These are phyloP conservation scores for Colletotrichum liriopes DNA, from an alignment of 2,329 filamentous ascomycete species.

Conservation along the genomic window DNA sequence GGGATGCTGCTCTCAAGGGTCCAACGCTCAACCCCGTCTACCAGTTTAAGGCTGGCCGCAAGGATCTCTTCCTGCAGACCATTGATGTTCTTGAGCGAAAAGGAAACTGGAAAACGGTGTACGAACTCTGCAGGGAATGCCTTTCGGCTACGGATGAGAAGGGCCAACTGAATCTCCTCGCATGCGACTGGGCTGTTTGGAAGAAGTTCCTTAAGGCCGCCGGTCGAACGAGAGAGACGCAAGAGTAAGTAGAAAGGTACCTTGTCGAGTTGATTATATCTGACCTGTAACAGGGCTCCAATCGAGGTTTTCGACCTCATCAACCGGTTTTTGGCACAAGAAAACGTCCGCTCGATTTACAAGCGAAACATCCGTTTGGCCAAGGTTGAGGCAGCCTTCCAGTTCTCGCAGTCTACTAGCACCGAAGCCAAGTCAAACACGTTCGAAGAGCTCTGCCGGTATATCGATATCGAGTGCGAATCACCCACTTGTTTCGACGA, in stretches of 20 bases:
- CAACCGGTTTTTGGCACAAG: conserved; percentile 30
- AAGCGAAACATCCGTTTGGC: conserved; percentile 58
- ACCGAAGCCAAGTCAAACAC: conserved; percentile 35
- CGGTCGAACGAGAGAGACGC: conserved; percentile 49
- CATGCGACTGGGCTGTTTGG: conserved; percentile 62
- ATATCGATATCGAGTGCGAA: conserved; percentile 54
- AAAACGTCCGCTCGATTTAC: conserved; percentile 53
- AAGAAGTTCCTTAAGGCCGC: conserved; percentile 58
- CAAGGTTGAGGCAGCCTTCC: conserved; percentile 56
- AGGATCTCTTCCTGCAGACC: conserved; percentile 62
- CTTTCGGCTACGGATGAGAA: conserved; percentile 57
- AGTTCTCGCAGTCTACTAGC: conserved; percentile 45
- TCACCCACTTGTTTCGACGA: conserved; percentile 64
- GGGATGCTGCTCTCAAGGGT: conserved; percentile 56
- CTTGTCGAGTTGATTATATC: not conserved
- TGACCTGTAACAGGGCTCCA: conserved; percentile 9
- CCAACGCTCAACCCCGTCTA: conserved; percentile 58
- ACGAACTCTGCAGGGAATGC: conserved; percentile 61
- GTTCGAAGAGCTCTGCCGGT: conserved; percentile 52
- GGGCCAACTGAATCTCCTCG: conserved; percentile 58
- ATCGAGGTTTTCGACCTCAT: conserved; percentile 36
- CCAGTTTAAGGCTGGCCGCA: conserved; percentile 63
- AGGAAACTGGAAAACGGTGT: conserved; percentile 60
- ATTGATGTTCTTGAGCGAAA: conserved; percentile 56
- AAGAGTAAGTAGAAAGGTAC: conserved; percentile 50